Conservation (phyloP, 169 alveolate genomes). For the Neospora caninum region DNA sequence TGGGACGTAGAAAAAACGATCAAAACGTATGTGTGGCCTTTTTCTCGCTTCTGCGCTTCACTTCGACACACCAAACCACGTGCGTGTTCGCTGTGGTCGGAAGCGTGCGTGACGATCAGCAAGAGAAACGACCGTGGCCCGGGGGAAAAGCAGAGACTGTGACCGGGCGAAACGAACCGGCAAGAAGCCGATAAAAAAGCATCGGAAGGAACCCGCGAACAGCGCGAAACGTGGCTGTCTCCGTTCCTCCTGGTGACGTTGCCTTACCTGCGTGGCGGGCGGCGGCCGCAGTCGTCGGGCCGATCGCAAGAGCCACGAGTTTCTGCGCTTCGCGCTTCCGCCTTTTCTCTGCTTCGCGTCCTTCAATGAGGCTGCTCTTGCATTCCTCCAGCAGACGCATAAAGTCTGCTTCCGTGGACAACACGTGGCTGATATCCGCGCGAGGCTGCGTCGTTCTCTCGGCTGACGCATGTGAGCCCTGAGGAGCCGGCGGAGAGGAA, state of each 20-base stretch:
- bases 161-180: no score
- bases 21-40: no score
- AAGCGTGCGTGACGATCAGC: no score
- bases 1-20: no score
- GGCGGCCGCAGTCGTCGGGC: constrained; percentile 34
- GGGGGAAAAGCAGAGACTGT: no score
- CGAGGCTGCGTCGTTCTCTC: background rate
- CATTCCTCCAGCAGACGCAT: background rate
- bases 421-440: background rate
- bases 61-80: no score
- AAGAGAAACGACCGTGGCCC: no score
- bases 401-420: background rate
- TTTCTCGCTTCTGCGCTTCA: no score
- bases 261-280: constrained; percentile 38
- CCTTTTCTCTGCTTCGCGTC: background rate
- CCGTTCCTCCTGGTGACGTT: background rate
- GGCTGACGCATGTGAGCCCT: background rate
- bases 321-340: background rate
- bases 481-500: background rate
- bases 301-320: constrained; percentile 24
- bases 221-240: no score
- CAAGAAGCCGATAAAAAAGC: no score
- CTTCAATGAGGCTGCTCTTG: background rate
- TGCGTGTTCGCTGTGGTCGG: no score
- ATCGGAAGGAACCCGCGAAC: no score